Conservation (phyloP, 306 rosid species). For the Prunus davidiana region DNA sequence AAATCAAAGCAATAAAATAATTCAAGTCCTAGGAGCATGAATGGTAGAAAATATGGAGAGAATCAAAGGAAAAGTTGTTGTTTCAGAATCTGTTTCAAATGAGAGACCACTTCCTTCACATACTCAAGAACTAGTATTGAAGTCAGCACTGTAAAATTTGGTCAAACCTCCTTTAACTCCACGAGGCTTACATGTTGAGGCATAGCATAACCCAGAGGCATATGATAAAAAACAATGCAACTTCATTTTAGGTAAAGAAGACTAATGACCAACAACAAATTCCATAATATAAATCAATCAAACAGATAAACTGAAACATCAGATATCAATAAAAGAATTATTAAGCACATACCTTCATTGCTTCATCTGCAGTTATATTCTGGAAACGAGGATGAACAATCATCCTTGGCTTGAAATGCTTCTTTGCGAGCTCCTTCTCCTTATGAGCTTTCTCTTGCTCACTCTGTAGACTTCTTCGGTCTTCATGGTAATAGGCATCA, state of each 20-base stretch:
- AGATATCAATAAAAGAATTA: not conserved
- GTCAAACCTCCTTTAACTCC: not conserved
- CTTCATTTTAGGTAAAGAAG: not conserved
- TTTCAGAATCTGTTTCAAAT: not conserved
- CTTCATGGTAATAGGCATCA: conserved; percentile 86
- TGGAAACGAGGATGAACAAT: conserved; percentile 98
- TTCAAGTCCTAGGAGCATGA: not conserved
- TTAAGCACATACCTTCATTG: conserved; percentile 71
- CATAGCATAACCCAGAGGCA: not conserved
- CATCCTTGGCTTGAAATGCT: conserved; percentile 96
- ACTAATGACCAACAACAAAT: not conserved
- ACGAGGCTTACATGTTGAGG: not conserved
- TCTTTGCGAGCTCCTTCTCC: conserved; percentile 89
- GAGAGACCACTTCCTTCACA: not conserved
- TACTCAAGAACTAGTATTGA: not conserved
- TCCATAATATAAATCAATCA: not conserved
- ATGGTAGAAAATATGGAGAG: not conserved
- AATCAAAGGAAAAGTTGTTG: not conserved
- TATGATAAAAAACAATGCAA: not conserved
- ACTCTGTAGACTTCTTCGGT: conserved; percentile 65
- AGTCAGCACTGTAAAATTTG: not conserved
- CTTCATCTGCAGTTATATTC: conserved; percentile 94
- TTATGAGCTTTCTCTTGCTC: conserved; percentile 87
- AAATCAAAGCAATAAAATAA: not conserved
- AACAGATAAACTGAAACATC: not conserved